Conservation (phyloP, 371 early-diverging fungal species). For the Mortierella sp. region DNA sequence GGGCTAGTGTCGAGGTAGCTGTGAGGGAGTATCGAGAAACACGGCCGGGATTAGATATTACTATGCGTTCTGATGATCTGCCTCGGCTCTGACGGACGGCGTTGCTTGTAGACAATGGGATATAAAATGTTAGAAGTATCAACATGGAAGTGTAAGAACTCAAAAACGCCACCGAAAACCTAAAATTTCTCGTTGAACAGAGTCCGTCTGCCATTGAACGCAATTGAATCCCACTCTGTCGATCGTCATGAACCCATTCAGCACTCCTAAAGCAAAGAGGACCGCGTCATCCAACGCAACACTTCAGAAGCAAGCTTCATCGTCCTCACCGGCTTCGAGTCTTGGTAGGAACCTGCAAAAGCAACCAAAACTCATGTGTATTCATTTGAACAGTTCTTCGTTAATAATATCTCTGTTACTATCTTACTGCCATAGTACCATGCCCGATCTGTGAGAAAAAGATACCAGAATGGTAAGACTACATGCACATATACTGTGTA, state of each 20-base stretch:
- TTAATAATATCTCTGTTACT: too few species aligned
- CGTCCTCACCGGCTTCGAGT: conserved; percentile 27
- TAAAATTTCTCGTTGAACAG: too few species aligned
- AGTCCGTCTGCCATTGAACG: too few species aligned
- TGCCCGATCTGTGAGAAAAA: conserved; percentile 65
- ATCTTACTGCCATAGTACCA: conserved; percentile 59
- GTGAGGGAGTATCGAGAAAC: conserved; percentile 6
- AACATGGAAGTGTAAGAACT: too few species aligned
- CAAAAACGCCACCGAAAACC: too few species aligned
- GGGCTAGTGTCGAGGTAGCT: neutral
- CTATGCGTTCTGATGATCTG: conserved; percentile 9
- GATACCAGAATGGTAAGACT: conserved; percentile 61
- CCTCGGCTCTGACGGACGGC: neutral
- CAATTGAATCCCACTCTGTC: too few species aligned
- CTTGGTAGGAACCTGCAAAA: conserved; percentile 35
- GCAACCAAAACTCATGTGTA: too few species aligned
- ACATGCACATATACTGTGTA: neutral
- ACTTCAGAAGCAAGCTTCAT: conserved; percentile 8
- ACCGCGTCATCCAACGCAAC: conserved; percentile 3
- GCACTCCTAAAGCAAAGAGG: conserved; percentile 36
- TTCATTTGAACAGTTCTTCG: too few species aligned
- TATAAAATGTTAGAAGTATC: neutral
- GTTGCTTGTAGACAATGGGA: neutral
- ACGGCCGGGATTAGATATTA: conserved; percentile 7
- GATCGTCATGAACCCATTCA: conserved; percentile 25